Base-by-base conservation (phyloP, 2,329 filamentous ascomycete species). In the Verticillium tricorpus region DNA sequence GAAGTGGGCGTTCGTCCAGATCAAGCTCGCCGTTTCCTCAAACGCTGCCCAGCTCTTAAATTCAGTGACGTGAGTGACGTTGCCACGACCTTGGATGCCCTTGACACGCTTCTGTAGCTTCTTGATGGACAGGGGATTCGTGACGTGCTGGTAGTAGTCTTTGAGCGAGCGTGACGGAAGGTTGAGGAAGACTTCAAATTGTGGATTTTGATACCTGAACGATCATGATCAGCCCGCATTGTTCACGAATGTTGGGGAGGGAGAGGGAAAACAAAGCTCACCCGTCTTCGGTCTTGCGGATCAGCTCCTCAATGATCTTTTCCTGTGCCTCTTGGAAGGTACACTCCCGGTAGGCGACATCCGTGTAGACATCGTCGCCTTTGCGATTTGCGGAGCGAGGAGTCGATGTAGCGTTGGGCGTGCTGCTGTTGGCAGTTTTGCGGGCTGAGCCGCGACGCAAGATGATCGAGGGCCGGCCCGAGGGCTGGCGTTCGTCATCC, bases 61-160 rank as follows among this genome's bases (percentile, higher is more conserved):
- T 57, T 92, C 87, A 57, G 81, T 87, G 5, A 82, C 69, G 1
- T 84, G 84, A 0, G 89, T 89, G 7, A 85, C 81, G 31, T 86
- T 84, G 52, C 85, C 83, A 55, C 90, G 85, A 25, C 89, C 88
- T 66, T 89, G 85, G 32, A 89, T 83, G 32, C 92, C 92, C 63
- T 87, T 87, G 28, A 94, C 86, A 65, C 87, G 83, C 74, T 93
- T 94, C 71, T 92, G 87, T 12, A 97, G 81, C 61, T 86, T 88
- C 67, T 88, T 89, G 35, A 97, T 78, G 0, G 91, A 95, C 39
- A 94, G 81, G 0, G 93, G 93, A 64, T 93, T 87, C 61, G 86
- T 85, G 68, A 97, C 95, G 62, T 94, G 78, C 69, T 89, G 86
- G 74, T 95, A 97, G 74, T 97, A 97, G 69, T 97, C 93, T 68